phyloP scores from a whole-genome alignment of 345 rosid genomes.

The Eucalyptus albens region DNA sequence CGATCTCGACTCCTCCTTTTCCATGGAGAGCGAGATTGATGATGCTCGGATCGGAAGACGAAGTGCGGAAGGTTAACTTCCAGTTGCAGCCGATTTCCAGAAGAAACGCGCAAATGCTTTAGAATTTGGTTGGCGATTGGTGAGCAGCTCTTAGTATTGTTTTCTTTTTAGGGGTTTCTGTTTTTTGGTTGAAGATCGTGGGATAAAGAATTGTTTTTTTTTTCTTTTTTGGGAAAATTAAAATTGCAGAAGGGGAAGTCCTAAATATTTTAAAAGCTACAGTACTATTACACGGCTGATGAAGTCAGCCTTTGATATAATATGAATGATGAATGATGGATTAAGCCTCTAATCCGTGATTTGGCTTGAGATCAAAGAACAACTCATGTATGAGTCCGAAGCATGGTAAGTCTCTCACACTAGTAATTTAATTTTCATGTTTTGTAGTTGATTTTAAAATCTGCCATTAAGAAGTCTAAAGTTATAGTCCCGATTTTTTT shows the following conservation, averaged over 20 bases:
- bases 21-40: neutral
- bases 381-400: too few species aligned
- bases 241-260: neutral
- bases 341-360: neutral
- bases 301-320: neutral
- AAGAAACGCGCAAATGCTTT: neutral
- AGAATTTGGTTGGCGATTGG: neutral
- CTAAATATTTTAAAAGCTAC: neutral
- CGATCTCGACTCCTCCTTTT: neutral
- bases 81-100: neutral
- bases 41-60: neutral
- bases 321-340: neutral
- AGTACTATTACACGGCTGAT: neutral
- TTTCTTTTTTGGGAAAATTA: neutral
- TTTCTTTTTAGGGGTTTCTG: neutral
- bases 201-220: neutral
- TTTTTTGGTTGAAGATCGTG: neutral
- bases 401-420: too few species aligned
- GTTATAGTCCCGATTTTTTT: neutral
- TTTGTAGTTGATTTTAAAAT: neutral
- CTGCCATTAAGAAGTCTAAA: neutral
- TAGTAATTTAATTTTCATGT: neutral
- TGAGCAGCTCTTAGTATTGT: neutral
- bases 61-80: neutral
- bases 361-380: neutral